Conservation (phyloP, 2,329 filamentous ascomycete genomes). For the Teratosphaeria zuluensis region DNA sequence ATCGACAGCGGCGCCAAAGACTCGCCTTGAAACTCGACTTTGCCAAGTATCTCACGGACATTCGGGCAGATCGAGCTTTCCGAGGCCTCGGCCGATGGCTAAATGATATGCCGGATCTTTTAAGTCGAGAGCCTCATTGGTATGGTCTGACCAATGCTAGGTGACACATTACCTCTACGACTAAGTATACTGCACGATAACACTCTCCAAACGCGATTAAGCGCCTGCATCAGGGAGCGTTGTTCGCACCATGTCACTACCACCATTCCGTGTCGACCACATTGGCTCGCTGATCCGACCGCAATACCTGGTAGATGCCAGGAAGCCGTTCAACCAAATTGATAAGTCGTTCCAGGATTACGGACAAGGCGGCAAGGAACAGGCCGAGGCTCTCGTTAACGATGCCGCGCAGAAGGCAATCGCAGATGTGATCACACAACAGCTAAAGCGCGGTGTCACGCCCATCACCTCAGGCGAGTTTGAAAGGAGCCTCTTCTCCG, state of each 20-base stretch:
- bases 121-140: neutral
- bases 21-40: neutral
- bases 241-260: conserved; percentile 14
- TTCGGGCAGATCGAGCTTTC: neutral
- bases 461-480: conserved; percentile 62
- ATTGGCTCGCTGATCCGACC: conserved; percentile 61
- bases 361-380: neutral
- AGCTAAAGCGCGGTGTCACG: conserved; percentile 51
- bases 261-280: conserved; percentile 61
- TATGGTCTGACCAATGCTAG: too few relatives aligned
- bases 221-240: neutral
- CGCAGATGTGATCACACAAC: conserved; percentile 52
- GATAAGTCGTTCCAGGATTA: neutral
- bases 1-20: neutral
- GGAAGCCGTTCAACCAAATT: conserved; percentile 19
- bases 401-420: conserved; percentile 56
- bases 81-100: neutral
- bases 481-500: conserved; percentile 20
- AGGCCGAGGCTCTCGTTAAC: conserved; percentile 36
- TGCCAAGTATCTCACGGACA: neutral
- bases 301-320: conserved; percentile 47
- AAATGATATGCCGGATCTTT: neutral
- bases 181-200: too few relatives aligned
- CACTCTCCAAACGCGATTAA: too few relatives aligned
- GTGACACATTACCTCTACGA: too few relatives aligned